Evolutionary conservation across 495 filamentous ascomycete genomes (phyloP), one percentile per base, ranked within the genome.

Genomic region (Aspergillus panamensis): DNA sequence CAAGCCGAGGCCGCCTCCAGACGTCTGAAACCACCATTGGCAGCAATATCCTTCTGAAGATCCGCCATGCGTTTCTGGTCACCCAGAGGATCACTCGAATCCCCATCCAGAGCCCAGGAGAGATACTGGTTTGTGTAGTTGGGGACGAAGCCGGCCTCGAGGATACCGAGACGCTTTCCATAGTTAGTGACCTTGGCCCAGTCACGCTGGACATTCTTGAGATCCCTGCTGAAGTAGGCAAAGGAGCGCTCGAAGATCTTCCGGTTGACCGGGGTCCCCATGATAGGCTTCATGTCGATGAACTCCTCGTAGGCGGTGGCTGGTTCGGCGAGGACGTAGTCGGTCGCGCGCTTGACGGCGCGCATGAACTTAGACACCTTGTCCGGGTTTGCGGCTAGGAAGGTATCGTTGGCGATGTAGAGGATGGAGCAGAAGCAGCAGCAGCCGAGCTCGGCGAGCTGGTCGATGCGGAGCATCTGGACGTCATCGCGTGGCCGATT

Each of bases 341-440:
- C 85, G 0, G 86, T 88, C 8, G 80, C 79, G 32, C 79, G 80
- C 72, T 88, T 87, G 62, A 86, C 80, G 57, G 83, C 84, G 14
- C 78, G 74, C 77, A 88, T 81, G 71, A 85, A 84, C 42, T 78
- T 79, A 25, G 67, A 55, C 1, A 86, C 73, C 59, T 85, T 78
- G 33, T 84, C 84, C 0, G 77, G 75, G 70, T 87, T 83, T 51
- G 78, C 73, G 25, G 77, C 70, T 42, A 88, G 68, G 77, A 89
- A 89, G 42, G 66, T 64, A 66, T 88, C 84, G 66, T 88, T 85
- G 62, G 76, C 82, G 52, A 89, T 89, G 77, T 89, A 89, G 42
- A 89, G 76, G 66, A 88, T 87, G 1, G 82, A 84, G 74, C 84
- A 87, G 80, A 87, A 88, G 76, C 85, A 89, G 80, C 86, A 88